phyloP scores from a whole-genome alignment of 345 rosid genomes.

The Lagerstroemia speciosa region DNA sequence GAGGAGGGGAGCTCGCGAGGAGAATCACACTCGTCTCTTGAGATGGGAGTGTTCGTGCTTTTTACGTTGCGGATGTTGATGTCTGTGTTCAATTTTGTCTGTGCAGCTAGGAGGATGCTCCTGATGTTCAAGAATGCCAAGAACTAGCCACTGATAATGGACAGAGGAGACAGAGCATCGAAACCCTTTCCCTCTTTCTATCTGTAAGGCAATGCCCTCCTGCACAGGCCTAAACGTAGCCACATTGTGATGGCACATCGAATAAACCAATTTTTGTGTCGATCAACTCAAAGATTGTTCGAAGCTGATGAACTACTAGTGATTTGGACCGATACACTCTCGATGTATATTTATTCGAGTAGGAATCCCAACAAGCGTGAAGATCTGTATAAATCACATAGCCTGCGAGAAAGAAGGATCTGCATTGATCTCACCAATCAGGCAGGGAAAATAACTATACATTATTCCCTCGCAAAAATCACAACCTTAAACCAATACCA shows the following conservation, averaged over 20 bases:
- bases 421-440: too few relatives aligned
- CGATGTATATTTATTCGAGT: too few relatives aligned
- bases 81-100: background rate
- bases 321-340: too few relatives aligned
- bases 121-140: background rate
- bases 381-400: too few relatives aligned
- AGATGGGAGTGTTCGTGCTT: too few relatives aligned
- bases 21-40: slow-evolving; percentile 38
- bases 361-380: too few relatives aligned
- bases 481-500: too few relatives aligned
- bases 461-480: too few relatives aligned
- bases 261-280: background rate
- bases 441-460: too few relatives aligned
- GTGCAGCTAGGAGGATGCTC: background rate
- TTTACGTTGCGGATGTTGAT: background rate
- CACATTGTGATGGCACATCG: background rate
- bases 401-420: too few relatives aligned
- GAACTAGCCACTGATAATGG: background rate
- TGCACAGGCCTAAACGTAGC: background rate
- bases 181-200: background rate
- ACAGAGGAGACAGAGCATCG: background rate
- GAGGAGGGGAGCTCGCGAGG: slow-evolving; percentile 26
- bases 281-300: too few relatives aligned
- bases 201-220: background rate
- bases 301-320: too few relatives aligned